Evolutionary conservation across 805 yeast genomes (phyloP), one percentile per base, ranked within the genome.

Genomic region (Monosporozyma servazzii): DNA sequence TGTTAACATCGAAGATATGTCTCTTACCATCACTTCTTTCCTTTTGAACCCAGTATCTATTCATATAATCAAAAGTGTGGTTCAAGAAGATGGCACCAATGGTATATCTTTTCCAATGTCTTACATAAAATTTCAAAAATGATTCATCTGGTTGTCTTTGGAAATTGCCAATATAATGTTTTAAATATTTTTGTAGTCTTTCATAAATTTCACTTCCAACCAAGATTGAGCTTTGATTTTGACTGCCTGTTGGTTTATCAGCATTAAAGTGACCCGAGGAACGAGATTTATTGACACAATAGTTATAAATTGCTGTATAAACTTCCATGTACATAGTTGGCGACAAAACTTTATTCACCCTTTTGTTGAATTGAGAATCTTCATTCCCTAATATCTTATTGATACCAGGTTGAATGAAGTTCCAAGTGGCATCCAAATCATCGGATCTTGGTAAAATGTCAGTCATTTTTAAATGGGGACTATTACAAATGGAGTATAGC

Each of bases 11-110:
- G 67, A 82, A 88, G 45, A 93, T 82, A 62, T 88, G 89, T 56
- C 89, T 78, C 61, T 88, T 80, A 17, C 97, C 97, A 65, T 91
- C 97, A 43, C 88, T 85, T 63, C 98, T 78, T 69, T 91, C 98
- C 63, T 95, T 90, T 59, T 86, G 86, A 44, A 95, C 96, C 99
- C 99, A 93, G 70, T 91, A 93, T 55, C 98, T 79, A 69, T 93
- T 93, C 79, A 93, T 82, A 69, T 93, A 93, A 66, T 91, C 96
- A 62, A 93, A 87, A 5, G 95, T 90, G 65, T 95, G 93, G 67
- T 88, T 89, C 66, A 93, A 71, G 68, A 88, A 86, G 15, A 89
- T 86, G 1, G 98, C 95, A 27, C 98, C 98, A 49, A 88, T 81
- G 21, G 95, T 81, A 66, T 78, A 93, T 54, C 98, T 78, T 56